These are phyloP conservation scores for Dactylonectria macrodidyma DNA, from an alignment of 2,329 filamentous ascomycete species.

Conservation along the genomic window DNA sequence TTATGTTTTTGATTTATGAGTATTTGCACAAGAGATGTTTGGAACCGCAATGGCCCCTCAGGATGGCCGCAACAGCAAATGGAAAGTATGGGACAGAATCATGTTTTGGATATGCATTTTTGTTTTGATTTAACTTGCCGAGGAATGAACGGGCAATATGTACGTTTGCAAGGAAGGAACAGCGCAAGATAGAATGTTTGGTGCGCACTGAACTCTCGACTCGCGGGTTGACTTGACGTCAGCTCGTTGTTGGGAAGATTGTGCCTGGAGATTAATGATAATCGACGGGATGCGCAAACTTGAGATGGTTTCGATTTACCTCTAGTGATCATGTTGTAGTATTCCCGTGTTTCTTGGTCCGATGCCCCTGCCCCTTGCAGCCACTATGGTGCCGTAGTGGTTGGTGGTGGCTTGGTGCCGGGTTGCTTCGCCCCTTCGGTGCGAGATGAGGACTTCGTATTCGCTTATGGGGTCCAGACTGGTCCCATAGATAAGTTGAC, in stretches of 20 bases:
- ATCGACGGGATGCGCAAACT: constrained; percentile 22
- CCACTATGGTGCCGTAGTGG: neutral
- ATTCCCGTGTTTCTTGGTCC: neutral
- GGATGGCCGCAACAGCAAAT: constrained; percentile 28
- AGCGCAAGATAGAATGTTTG: constrained; percentile 33
- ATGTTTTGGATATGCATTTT: constrained; percentile 26
- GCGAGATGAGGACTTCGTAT: constrained; percentile 33
- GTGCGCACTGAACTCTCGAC: constrained; percentile 24
- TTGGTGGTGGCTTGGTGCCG: constrained; percentile 27
- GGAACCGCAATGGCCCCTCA: constrained; percentile 31
- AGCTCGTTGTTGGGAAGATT: constrained; percentile 15
- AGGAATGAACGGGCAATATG: constrained; percentile 19
- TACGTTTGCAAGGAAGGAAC: constrained; percentile 27
- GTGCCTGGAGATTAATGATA: constrained; percentile 33
- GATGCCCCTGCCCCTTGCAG: constrained; percentile 12
- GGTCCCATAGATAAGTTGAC: constrained; percentile 8
- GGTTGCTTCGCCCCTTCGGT: constrained; percentile 17
- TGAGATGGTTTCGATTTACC: neutral
- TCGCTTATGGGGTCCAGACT: constrained; percentile 30
- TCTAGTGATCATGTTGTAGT: constrained; percentile 1
- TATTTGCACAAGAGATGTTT: constrained; percentile 32
- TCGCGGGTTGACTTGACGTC: constrained; percentile 14
- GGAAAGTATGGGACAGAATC: constrained; percentile 22
- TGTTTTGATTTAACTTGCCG: constrained; percentile 25
- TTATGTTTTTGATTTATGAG: constrained; percentile 31